phyloP scores from a whole-genome alignment of 495 filamentous ascomycete species.

The Jackrogersella multiformis region DNA sequence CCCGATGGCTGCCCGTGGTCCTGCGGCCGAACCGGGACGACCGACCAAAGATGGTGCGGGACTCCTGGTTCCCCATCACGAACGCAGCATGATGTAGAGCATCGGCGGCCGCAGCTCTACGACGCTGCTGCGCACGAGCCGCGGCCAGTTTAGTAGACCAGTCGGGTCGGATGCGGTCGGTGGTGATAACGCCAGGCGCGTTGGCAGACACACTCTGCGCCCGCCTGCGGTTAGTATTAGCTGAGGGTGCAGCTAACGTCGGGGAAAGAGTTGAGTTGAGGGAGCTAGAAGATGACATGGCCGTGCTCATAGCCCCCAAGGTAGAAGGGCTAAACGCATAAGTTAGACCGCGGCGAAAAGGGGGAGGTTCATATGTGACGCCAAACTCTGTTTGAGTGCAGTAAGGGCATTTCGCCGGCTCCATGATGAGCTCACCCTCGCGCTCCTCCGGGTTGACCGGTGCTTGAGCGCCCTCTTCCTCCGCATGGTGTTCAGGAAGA shows the following conservation, averaged over 20 bases:
- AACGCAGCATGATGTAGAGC: constrained; percentile 96
- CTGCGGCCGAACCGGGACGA: constrained; percentile 58
- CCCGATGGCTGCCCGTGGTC: constrained; percentile 53
- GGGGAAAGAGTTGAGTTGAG: constrained; percentile 58
- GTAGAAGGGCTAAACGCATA: constrained; percentile 64
- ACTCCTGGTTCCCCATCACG: constrained; percentile 73
- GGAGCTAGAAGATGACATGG: constrained; percentile 71
- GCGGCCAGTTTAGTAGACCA: constrained; percentile 91
- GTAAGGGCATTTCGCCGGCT: constrained; percentile 93
- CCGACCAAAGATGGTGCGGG: constrained; percentile 54
- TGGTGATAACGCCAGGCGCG: constrained; percentile 85
- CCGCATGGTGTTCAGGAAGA: constrained; percentile 82
- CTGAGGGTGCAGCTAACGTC: constrained; percentile 45
- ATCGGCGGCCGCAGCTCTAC: constrained; percentile 91
- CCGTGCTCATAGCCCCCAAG: constrained; percentile 64
- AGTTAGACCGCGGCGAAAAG: constrained; percentile 84
- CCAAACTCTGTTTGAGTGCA: constrained; percentile 95
- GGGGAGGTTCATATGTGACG: constrained; percentile 86
- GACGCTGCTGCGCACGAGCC: constrained; percentile 82
- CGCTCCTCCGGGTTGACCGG: constrained; percentile 59
- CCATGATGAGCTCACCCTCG: constrained; percentile 79
- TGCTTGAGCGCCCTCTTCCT: constrained; percentile 60
- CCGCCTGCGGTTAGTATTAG: constrained; percentile 64
- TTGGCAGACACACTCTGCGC: constrained; percentile 84
- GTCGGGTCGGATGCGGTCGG: constrained; percentile 90